Conservation (phyloP, 306 rosid species). For the Castanospermum australe region DNA sequence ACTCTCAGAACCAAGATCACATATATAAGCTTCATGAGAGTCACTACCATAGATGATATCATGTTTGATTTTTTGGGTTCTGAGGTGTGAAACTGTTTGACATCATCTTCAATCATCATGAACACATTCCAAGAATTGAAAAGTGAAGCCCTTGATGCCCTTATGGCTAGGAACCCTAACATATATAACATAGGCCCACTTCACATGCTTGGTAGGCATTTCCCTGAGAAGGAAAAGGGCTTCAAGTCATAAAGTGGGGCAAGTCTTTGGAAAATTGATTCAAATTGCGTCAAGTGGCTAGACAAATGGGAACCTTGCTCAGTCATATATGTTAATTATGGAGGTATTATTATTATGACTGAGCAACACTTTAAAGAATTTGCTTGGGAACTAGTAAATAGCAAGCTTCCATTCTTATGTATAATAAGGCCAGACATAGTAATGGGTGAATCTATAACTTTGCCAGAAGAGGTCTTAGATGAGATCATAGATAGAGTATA, state of each 20-base stretch:
- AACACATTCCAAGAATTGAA: too few species aligned
- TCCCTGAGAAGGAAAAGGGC: too few species aligned
- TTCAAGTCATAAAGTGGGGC: neutral
- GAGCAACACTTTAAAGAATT: conserved; percentile 37
- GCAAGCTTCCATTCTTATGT: conserved; percentile 41
- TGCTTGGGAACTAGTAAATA: conserved; percentile 54
- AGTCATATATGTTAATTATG: conserved; percentile 47
- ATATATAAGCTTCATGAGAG: neutral
- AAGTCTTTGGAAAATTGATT: conserved; percentile 49
- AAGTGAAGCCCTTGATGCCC: conserved; percentile 34
- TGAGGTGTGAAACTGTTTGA: too few species aligned
- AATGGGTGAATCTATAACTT: conserved; percentile 19
- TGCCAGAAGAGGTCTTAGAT: conserved; percentile 30
- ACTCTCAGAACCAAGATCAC: neutral
- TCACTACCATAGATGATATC: too few species aligned
- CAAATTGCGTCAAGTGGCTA: conserved; percentile 38
- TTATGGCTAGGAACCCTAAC: conserved; percentile 29
- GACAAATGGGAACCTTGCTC: conserved; percentile 32
- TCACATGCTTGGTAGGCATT: neutral
- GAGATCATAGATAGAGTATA: conserved; percentile 41
- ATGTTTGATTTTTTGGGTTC: too few species aligned
- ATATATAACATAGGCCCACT: conserved; percentile 35
- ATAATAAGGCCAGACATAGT: conserved; percentile 45
- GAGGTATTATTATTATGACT: conserved; percentile 38
- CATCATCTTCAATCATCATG: too few species aligned